Base-by-base conservation (phyloP, 2,329 filamentous ascomycete genomes). In the Cladosporium velox region DNA sequence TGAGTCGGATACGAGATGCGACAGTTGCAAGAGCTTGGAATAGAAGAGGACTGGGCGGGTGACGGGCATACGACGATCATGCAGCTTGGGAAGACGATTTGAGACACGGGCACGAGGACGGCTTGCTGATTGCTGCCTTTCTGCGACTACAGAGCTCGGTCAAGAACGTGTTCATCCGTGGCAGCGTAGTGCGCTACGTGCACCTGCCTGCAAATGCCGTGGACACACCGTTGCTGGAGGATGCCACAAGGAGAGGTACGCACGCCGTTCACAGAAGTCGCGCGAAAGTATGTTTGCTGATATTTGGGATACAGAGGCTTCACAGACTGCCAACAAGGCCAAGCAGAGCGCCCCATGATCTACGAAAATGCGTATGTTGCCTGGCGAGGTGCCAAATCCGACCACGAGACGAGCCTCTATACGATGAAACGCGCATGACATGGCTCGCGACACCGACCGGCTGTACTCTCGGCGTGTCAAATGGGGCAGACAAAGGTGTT, bases 101-200 rank as follows among this genome's bases (percentile, higher is more conserved):
- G 52, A 32, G 28, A 55, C 52, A 58, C 55, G 3, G n/a, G 55
- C 34, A 58, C 55, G 34, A 34, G 34, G 67, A 67, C 10, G 38
- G 21, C 21, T 49, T n/a, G 54, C 62, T 65, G 62, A 65, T 52
- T 52, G 62, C 38, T 58, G 38, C 58, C 34, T 21, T 52, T 52
- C 24, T 62, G 64, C 57, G 1, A 41, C 55, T 30, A 59, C 70
- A 88, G 86, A 89, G 87, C 68, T 90, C 92, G 21, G 93, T 97
- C 71, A 96, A 96, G 83, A 97, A 96, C 76, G 92, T 97, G 80
- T 97, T 97, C 77, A 96, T 97, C 75, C 87, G 93, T 74, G 93
- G 93, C 35, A 96, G 91, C 65, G 93, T 97, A 54, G 93, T 97
- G 70, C 86, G 93, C 72, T 97, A 97, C 76, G 92, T 97, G 59